phyloP scores from a whole-genome alignment of 208 protist species.

The Vickermania ingenoplastis region DNA sequence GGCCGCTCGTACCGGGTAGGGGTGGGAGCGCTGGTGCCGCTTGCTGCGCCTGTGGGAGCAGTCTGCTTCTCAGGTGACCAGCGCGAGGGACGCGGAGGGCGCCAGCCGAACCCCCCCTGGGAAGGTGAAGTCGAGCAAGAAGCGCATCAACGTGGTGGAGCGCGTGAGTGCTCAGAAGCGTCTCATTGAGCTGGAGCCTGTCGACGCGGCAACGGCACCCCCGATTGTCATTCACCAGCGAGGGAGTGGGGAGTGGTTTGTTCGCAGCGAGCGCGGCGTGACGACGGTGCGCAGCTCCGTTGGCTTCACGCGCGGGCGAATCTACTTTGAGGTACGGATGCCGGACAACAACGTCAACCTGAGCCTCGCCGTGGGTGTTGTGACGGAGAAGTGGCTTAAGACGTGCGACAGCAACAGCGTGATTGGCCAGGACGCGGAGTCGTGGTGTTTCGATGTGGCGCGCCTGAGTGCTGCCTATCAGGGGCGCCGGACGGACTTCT shows the following conservation, averaged over 20 bases:
- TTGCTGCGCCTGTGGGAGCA: constrained; percentile 33
- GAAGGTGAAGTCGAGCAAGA: neutral
- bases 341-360: constrained; percentile 29
- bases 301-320: constrained; percentile 60
- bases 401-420: constrained; percentile 14
- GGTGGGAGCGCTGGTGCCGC: constrained; percentile 35
- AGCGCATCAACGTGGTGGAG: neutral
- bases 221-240: constrained; percentile 14
- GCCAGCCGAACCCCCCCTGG: no score
- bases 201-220: neutral
- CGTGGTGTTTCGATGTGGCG: constrained; percentile 75
- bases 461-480: constrained; percentile 55
- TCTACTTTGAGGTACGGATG: constrained; percentile 85
- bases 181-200: constrained; percentile 1
- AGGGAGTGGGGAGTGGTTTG: constrained; percentile 28
- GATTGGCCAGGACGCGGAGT: constrained; percentile 59
- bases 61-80: constrained; percentile 8
- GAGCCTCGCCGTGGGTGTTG: constrained; percentile 44
- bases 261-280: constrained; percentile 21
- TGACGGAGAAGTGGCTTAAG: constrained; percentile 26
- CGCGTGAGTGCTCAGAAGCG: neutral
- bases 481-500: constrained; percentile 54
- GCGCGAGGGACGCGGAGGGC: neutral
- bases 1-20: constrained; percentile 20
- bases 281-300: constrained; percentile 49